Base-by-base conservation (phyloP, 352 stramenopile genomes). In the Nothophytophthora sp. region DNA sequence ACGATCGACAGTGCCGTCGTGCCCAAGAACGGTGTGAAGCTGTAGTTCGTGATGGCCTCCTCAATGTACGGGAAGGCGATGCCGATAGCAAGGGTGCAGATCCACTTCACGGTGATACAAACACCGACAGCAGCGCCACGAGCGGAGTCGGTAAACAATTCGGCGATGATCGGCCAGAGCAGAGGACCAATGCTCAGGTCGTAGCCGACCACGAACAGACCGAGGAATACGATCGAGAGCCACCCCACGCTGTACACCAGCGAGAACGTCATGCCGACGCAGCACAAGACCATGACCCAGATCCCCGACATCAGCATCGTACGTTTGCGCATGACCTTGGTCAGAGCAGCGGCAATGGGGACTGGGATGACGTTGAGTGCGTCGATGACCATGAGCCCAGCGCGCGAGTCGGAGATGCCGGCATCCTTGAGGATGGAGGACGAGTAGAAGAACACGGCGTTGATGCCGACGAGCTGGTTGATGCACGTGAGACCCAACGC, bases 371-470 rank as follows among this genome's bases (percentile, higher is more conserved):
- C 24, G 48, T 81, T 81, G 9, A 85, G 61, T 28, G 68, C 49
- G 32, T 80, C 71, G 44, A 88, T 67, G 40, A 88, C 78, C 27
- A 82, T 48, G n/a, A 66, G 76, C 11, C 73, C 76, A 6, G 68
- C 24, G 19, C 76, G 76, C 13, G 63, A 61, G 44, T 88, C 73
- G 2, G 38, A 32, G 42, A 88, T 68, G 0, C 76, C 76, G 6
- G 73, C 73, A 24, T 73, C 60, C 22, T 66, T 81, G 34, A 88
- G 73, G 23, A 88, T 71, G 4, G 56, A 64, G n/a, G 67, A 81
- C 45, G 73, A 85, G 56, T 88, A 88, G 53, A 77, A 76, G 58
- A 85, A 85, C 15, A 86, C 70, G 18, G 72, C 74, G 45, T 81
- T 88, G 54, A 88, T 78, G 15, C 73, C 76, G 6, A 74, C 76